phyloP scores from a whole-genome alignment of 306 rosid species.

The Lathyrus aphaca region DNA sequence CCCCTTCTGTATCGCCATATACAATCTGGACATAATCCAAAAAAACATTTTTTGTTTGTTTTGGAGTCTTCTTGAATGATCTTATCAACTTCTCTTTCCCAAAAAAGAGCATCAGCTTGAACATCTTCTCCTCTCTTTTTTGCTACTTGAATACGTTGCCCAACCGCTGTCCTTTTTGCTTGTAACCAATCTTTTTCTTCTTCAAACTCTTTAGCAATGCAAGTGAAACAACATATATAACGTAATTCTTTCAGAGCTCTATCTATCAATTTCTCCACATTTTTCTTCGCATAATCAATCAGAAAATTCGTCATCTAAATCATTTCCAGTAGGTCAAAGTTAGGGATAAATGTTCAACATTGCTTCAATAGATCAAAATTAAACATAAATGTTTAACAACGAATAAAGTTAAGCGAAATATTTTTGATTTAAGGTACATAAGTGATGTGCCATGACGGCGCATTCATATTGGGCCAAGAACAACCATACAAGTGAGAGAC shows the following conservation, averaged over 20 bases:
- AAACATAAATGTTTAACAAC: too few relatives aligned
- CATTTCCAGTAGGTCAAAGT: neutral
- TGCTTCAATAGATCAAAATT: too few relatives aligned
- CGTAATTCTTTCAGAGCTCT: neutral
- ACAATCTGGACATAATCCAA: slow-evolving; percentile 7
- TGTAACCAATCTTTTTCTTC: neutral
- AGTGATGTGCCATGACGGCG: too few relatives aligned
- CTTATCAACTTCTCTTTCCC: neutral
- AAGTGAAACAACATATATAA: neutral
- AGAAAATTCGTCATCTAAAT: neutral
- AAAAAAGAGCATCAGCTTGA: accelerated
- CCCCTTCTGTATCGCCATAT: slow-evolving; percentile 6
- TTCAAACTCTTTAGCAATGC: neutral
- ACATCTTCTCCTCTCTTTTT: neutral
- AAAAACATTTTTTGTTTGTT: neutral
- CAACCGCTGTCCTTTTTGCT: neutral
- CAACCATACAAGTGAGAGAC: too few relatives aligned
- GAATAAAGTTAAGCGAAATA: too few relatives aligned
- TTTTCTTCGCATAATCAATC: neutral
- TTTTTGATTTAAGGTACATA: too few relatives aligned
- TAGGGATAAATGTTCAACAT: neutral
- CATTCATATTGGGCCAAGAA: too few relatives aligned
- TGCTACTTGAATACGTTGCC: neutral
- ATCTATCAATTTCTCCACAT: neutral
- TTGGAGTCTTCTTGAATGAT: slow-evolving; percentile 17